Conservation (phyloP, 768 basidiomycete genomes). For the Xerocomellus amylosporus region DNA sequence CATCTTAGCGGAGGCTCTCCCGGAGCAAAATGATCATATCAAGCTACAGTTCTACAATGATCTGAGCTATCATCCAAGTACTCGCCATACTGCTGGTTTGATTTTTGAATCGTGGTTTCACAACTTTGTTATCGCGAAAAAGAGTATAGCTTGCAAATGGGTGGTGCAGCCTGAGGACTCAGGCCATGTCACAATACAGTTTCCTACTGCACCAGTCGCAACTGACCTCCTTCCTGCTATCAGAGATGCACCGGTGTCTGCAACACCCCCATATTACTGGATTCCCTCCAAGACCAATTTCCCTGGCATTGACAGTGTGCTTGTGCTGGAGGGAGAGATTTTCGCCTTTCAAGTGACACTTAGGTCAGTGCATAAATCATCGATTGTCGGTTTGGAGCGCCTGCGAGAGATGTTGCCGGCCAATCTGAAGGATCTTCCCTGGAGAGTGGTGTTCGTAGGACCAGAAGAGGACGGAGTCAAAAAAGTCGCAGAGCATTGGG, state of each 20-base stretch:
- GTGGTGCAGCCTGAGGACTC: too few relatives aligned
- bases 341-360: neutral
- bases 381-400: neutral
- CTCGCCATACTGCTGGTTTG: neutral
- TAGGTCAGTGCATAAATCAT: neutral
- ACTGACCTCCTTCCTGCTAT: too few relatives aligned
- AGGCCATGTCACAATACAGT: neutral
- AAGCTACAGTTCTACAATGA: neutral
- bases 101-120: neutral
- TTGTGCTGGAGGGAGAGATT: neutral
- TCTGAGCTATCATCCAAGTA: neutral
- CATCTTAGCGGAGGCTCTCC: neutral
- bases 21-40: neutral
- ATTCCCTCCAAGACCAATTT: neutral
- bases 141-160: neutral
- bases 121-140: neutral
- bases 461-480: too few relatives aligned
- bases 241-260: neutral
- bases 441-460: neutral
- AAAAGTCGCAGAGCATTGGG: neutral
- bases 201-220: too few relatives aligned
- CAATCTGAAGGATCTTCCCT: neutral
- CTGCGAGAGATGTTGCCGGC: neutral
- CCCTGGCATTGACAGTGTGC: neutral
- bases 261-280: neutral